Percentiles rank a stretch among this genome's conserved stretches.
These are phyloP conservation scores for Colletotrichum noveboracense DNA, from an alignment of 2,329 filamentous ascomycete species.

Conservation along the genomic window DNA sequence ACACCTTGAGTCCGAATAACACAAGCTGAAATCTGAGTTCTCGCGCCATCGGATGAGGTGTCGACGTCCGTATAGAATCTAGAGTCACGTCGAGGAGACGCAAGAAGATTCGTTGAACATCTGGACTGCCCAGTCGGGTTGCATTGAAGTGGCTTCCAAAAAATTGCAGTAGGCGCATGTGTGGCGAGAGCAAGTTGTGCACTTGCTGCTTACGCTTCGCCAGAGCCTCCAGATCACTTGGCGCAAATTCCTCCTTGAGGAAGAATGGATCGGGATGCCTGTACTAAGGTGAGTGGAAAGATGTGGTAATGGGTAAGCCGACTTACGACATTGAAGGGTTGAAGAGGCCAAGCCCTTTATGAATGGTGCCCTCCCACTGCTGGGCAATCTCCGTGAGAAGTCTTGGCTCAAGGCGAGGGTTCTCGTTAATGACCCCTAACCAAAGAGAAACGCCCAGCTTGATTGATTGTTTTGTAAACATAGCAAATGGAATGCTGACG, in stretches of 20 bases:
- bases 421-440: slow-evolving; percentile 97
- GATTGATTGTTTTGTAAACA: slow-evolving; percentile 95
- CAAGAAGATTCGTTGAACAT: slow-evolving; percentile 82
- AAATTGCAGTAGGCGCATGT: slow-evolving; percentile 85
- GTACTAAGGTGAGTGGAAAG: slow-evolving; percentile 31
- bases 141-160: slow-evolving; percentile 95
- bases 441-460: slow-evolving; percentile 95
- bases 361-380: slow-evolving; percentile 87
- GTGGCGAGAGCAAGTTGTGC: slow-evolving; percentile 85
- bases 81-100: slow-evolving; percentile 83
- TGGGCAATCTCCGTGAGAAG: slow-evolving; percentile 87
- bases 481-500: slow-evolving; percentile 88
- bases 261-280: slow-evolving; percentile 88
- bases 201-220: slow-evolving; percentile 78
- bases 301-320: background rate
- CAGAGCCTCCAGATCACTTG: slow-evolving; percentile 80
- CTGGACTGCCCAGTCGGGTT: slow-evolving; percentile 80
- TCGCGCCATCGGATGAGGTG: slow-evolving; percentile 83
- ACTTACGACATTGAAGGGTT: slow-evolving; percentile 69
- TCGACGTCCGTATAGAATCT: slow-evolving; percentile 72
- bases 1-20: slow-evolving; percentile 79
- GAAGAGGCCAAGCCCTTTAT: slow-evolving; percentile 82
- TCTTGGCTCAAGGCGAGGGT: slow-evolving; percentile 84
- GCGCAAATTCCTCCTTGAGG: slow-evolving; percentile 88
- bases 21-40: slow-evolving; percentile 92